Conservation (phyloP, 345 rosid genomes). For the Geranium rotundifolium region DNA sequence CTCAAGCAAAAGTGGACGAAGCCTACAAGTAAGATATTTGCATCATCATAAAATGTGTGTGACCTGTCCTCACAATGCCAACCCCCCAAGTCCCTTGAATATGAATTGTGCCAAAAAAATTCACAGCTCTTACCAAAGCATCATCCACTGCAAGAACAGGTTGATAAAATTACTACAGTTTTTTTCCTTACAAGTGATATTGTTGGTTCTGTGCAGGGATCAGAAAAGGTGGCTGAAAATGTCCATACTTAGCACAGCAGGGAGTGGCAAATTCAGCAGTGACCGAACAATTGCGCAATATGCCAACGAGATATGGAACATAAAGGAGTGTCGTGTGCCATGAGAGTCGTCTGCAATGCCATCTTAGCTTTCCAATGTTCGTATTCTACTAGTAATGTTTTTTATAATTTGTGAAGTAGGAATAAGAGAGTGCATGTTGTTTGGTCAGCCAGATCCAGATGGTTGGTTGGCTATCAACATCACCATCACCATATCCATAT, state of each 20-base stretch:
- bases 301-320: constrained; percentile 88
- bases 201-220: constrained; percentile 36
- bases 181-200: not conserved
- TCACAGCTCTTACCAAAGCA: no score
- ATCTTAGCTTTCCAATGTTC: no score
- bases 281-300: constrained; percentile 81
- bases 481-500: no score
- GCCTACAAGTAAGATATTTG: constrained; percentile 65
- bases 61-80: not conserved
- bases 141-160: not conserved
- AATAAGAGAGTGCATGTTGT: no score
- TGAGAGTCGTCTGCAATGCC: constrained; percentile 11
- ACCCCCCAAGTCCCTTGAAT: not conserved
- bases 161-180: not conserved
- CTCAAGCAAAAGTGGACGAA: constrained; percentile 75
- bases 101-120: not conserved
- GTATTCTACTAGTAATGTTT: no score
- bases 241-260: constrained; percentile 91
- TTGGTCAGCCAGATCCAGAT: no score
- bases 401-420: no score
- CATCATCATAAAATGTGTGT: not conserved
- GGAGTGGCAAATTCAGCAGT: constrained; percentile 85
- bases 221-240: constrained; percentile 67
- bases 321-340: constrained; percentile 61
- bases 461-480: no score